These are phyloP conservation scores for Durotheca rogersii DNA, from an alignment of 495 filamentous ascomycete genomes.

Conservation along the genomic window DNA sequence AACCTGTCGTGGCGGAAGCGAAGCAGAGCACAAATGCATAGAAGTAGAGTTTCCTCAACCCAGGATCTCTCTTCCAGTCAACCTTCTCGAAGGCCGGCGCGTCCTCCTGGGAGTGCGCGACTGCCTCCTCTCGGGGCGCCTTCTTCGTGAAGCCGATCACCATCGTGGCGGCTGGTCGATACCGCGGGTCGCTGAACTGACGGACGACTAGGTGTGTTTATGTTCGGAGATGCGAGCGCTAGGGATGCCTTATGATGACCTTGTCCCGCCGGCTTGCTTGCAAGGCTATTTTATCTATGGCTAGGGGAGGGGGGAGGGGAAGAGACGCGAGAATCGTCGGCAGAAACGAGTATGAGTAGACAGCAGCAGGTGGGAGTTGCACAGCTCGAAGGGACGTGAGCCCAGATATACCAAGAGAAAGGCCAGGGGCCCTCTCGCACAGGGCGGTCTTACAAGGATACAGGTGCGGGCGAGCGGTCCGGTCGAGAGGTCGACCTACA, in stretches of 20 bases:
- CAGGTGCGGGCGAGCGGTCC: constrained; percentile 37
- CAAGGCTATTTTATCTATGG: no score
- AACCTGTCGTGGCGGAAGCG: constrained; percentile 65
- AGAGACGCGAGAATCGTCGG: constrained; percentile 13
- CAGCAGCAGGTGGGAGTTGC: constrained; percentile 3
- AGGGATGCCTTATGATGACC: no score
- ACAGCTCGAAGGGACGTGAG: constrained; percentile 16
- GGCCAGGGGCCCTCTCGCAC: constrained; percentile 3
- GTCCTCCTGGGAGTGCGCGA: constrained; percentile 48
- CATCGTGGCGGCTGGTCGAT: constrained; percentile 19
- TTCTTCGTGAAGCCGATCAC: constrained; percentile 36
- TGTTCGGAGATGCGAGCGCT: no score
- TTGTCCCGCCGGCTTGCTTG: no score
- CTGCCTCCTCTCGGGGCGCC: constrained; percentile 38
- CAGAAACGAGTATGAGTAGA: constrained; percentile 1
- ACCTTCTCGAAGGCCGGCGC: constrained; percentile 60
- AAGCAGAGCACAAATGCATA: constrained; percentile 59
- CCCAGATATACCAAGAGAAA: constrained; percentile 28
- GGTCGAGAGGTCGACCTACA: constrained; percentile 26
- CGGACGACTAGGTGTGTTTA: constrained; percentile 7
- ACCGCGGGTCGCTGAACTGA: not conserved
- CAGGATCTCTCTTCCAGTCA: constrained; percentile 59
- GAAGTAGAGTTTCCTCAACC: constrained; percentile 62
- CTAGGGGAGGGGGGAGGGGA: constrained; percentile 11
- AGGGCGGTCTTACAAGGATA: constrained; percentile 12